Conservation (phyloP, 768 basidiomycete species). For the Nevesoporus exiguus region DNA sequence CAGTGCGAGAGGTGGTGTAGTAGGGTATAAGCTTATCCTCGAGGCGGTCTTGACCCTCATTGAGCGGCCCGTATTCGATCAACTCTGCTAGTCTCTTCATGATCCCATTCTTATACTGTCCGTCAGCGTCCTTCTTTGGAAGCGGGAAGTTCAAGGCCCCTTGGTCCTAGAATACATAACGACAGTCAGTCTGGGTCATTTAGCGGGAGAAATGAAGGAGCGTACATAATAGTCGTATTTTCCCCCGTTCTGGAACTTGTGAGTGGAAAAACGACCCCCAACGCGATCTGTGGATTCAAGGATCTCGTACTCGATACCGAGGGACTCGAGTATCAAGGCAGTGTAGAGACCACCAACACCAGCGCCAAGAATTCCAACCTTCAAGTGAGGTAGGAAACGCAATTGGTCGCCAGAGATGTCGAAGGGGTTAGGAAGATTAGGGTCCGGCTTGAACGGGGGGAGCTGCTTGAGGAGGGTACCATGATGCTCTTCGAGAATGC, state of each 20-base stretch:
- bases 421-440: not conserved
- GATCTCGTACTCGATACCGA: constrained; percentile 35
- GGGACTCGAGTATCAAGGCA: not conserved
- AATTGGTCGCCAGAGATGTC: not conserved
- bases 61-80: constrained; percentile 21
- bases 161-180: not conserved
- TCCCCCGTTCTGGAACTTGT: too few relatives aligned
- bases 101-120: constrained; percentile 20
- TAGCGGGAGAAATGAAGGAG: too few relatives aligned
- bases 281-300: constrained; percentile 38
- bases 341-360: constrained; percentile 35
- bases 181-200: too few relatives aligned
- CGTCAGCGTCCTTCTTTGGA: constrained; percentile 12
- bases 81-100: constrained; percentile 32
- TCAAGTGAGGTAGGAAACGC: constrained; percentile 2
- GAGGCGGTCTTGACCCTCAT: constrained; percentile 1
- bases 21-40: constrained; percentile 22
- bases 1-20: constrained; percentile 9
- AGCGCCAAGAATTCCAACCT: constrained; percentile 22
- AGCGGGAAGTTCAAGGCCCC: not conserved
- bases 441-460: not conserved
- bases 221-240: too few relatives aligned
- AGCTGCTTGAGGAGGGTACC: not conserved
- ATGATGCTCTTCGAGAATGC: constrained; percentile 14
- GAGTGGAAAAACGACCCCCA: constrained; percentile 32